A percentile compares a stretch with the other conserved stretches of the same genome.
These are phyloP conservation scores for Phyllosticta capitalensis DNA, from an alignment of 2,329 filamentous ascomycete species.

Conservation along the genomic window DNA sequence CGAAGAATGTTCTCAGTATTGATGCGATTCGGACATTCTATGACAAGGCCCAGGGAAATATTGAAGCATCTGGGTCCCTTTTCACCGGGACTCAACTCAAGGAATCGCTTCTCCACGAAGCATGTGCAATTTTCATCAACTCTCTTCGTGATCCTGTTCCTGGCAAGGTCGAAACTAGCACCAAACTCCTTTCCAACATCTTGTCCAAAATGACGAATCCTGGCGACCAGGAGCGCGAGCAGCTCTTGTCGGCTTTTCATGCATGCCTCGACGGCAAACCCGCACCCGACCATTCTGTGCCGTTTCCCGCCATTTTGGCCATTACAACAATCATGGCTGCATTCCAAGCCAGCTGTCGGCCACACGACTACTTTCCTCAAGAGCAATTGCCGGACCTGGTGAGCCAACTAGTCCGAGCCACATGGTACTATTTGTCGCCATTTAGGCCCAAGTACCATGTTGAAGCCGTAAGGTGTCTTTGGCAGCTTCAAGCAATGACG, in stretches of 20 bases:
- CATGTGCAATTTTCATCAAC: slow-evolving; percentile 19
- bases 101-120: slow-evolving; percentile 22
- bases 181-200: slow-evolving; percentile 25
- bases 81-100: slow-evolving; percentile 20
- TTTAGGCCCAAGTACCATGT: slow-evolving; percentile 86
- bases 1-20: background rate
- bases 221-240: slow-evolving; percentile 19
- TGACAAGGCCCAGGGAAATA: slow-evolving; percentile 26
- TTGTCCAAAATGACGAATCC: slow-evolving; percentile 23
- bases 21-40: slow-evolving; percentile 25
- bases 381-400: slow-evolving; percentile 54
- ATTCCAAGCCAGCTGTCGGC: slow-evolving; percentile 21
- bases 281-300: slow-evolving; percentile 7
- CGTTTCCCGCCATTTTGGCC: slow-evolving; percentile 23
- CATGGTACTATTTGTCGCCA: slow-evolving; percentile 78
- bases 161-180: slow-evolving; percentile 20
- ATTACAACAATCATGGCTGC: slow-evolving; percentile 24
- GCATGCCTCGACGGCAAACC: background rate
- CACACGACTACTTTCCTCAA: slow-evolving; percentile 20
- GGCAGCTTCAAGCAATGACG: slow-evolving; percentile 72
- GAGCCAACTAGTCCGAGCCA: slow-evolving; percentile 55
- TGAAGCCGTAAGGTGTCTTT: slow-evolving; percentile 76
- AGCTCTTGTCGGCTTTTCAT: slow-evolving; percentile 19
- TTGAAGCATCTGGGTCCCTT: slow-evolving; percentile 23
- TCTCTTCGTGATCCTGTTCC: slow-evolving; percentile 15